These are phyloP conservation scores for Torulaspora pretoriensis DNA, from an alignment of 1,139 yeast species.

Conservation along the genomic window DNA sequence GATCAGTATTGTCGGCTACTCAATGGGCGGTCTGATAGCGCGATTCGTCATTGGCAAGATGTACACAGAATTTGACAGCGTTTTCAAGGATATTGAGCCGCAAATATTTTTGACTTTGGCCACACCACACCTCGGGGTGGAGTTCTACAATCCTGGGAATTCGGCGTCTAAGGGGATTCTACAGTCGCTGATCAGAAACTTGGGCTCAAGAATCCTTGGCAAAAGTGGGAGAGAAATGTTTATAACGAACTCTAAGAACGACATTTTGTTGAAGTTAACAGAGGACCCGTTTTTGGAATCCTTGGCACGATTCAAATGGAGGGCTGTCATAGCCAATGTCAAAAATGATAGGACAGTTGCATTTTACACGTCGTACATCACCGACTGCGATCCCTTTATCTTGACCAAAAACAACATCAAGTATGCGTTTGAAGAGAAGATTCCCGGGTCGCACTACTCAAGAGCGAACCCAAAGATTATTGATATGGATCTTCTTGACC, in stretches of 20 bases:
- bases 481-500: constrained; percentile 44
- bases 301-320: constrained; percentile 51
- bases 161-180: constrained; percentile 36
- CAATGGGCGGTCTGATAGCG: constrained; percentile 50
- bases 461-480: constrained; percentile 48
- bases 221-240: constrained; percentile 73
- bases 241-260: constrained; percentile 42
- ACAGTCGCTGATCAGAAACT: constrained; percentile 47
- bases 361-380: constrained; percentile 49
- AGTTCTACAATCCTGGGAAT: constrained; percentile 37
- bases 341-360: constrained; percentile 68
- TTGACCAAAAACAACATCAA: constrained; percentile 35
- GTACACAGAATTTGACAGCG: constrained; percentile 37
- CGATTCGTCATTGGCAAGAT: constrained; percentile 65
- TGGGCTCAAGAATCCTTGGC: constrained; percentile 67
- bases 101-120: constrained; percentile 75
- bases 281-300: constrained; percentile 51
- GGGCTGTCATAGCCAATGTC: constrained; percentile 65
- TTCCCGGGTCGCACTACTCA: constrained; percentile 28
- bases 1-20: constrained; percentile 51
- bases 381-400: constrained; percentile 46
- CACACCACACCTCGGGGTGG: constrained; percentile 82
- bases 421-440: constrained; percentile 30
- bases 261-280: constrained; percentile 51
- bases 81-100: constrained; percentile 62